These are phyloP conservation scores for Ephemerocybe angulata DNA, from an alignment of 768 basidiomycete species.

Conservation along the genomic window DNA sequence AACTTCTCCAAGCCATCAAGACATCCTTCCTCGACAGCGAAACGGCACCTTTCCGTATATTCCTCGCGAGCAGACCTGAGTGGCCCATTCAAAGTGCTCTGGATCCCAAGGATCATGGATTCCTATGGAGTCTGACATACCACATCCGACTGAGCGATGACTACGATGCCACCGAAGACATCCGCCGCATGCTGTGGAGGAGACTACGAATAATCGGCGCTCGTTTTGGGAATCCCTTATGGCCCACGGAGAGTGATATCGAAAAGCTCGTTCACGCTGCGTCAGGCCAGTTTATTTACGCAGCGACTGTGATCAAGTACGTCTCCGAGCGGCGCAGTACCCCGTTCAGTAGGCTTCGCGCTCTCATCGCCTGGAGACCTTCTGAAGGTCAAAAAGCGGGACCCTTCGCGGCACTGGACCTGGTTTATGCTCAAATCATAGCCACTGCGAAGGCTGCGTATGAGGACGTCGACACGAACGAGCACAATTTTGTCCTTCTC, in stretches of 20 bases:
- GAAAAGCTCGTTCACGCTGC: background rate
- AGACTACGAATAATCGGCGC: background rate
- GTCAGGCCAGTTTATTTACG: constrained; percentile 7
- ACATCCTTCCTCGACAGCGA: background rate
- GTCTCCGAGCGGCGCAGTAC: background rate
- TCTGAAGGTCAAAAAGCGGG: background rate
- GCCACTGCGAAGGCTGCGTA: too few relatives aligned
- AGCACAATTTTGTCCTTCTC: too few relatives aligned
- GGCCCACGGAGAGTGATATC: background rate
- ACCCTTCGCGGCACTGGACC: background rate
- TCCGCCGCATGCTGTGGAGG: background rate
- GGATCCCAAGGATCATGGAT: background rate
- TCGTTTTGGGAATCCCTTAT: background rate
- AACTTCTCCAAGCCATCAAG: background rate
- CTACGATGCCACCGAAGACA: background rate
- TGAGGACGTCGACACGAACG: too few relatives aligned
- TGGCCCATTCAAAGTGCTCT: background rate
- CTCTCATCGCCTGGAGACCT: background rate
- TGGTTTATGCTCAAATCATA: background rate
- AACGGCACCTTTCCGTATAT: background rate
- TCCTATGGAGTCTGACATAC: background rate
- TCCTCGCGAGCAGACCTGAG: constrained; percentile 4
- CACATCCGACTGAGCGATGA: background rate
- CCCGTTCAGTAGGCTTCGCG: background rate
- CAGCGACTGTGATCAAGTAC: background rate